Evolutionary conservation across 176 grass and related monocot species (phyloP).

Genomic region (Miscanthus lutarioriparius): DNA sequence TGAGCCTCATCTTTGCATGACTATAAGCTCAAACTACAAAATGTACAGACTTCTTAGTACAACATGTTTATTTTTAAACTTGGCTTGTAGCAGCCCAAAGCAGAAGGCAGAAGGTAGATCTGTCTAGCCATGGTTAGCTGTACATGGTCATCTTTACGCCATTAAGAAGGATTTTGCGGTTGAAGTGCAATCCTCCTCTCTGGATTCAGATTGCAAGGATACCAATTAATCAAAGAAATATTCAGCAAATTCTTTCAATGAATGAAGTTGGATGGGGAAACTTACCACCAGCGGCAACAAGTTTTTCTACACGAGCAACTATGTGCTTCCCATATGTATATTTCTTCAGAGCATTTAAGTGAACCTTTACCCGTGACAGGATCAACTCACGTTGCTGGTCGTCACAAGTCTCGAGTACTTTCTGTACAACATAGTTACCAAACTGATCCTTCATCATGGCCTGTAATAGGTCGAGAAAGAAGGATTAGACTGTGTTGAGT

Average conservation of each 20-base stretch:
- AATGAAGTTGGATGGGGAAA: constrained; percentile 8
- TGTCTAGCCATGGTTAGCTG: constrained; percentile 88
- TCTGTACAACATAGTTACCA: constrained; percentile 88
- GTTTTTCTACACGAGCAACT: constrained; percentile 83
- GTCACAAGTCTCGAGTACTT: constrained; percentile 80
- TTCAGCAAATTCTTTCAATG: constrained; percentile 1
- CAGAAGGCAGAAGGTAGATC: constrained; percentile 48
- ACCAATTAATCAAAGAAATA: neutral
- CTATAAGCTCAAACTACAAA: constrained; percentile 84
- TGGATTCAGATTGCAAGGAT: constrained; percentile 36
- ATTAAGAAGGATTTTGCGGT: constrained; percentile 59
- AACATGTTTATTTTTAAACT: constrained; percentile 76
- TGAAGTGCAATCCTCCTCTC: constrained; percentile 89
- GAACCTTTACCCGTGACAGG: constrained; percentile 71
- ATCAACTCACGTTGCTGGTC: constrained; percentile 83
- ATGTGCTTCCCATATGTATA: constrained; percentile 90
- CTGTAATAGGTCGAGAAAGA: constrained; percentile 28
- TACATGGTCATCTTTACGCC: constrained; percentile 72
- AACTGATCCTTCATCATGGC: constrained; percentile 94
- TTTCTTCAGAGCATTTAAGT: constrained; percentile 83
- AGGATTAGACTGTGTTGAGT: neutral
- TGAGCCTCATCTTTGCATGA: constrained; percentile 54
- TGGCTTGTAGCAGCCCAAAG: constrained; percentile 66
- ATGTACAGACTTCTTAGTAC: constrained; percentile 76
- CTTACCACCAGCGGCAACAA: constrained; percentile 74